These are phyloP conservation scores for Erigeron canadensis DNA, from an alignment of 129 eudicot genomes.

Conservation along the genomic window DNA sequence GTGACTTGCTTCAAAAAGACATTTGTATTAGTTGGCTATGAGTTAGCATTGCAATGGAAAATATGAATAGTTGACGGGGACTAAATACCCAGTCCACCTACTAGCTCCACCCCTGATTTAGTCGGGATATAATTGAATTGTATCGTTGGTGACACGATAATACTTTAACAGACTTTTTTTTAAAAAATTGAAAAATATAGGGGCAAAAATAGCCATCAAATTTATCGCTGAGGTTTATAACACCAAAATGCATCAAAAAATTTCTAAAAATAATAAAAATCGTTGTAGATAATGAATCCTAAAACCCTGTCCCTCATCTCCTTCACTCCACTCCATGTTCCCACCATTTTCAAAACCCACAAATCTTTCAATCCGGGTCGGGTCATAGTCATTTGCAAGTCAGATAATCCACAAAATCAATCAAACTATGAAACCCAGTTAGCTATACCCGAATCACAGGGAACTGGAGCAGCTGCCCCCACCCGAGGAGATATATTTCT, in stretches of 20 bases:
- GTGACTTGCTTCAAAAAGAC: too few relatives aligned
- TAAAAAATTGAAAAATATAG: too few relatives aligned
- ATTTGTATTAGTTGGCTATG: too few relatives aligned
- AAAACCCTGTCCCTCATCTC: slow-evolving; percentile 59
- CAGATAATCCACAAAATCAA: slow-evolving; percentile 25
- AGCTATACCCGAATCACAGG: slow-evolving; percentile 49
- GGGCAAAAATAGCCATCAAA: not conserved
- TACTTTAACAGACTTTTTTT: too few relatives aligned
- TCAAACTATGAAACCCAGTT: slow-evolving; percentile 21
- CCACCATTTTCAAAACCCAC: slow-evolving; percentile 32
- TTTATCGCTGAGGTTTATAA: slow-evolving; percentile 6
- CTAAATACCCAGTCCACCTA: too few relatives aligned
- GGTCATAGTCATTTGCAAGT: slow-evolving; percentile 42
- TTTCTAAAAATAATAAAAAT: not conserved
- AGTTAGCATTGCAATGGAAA: too few relatives aligned
- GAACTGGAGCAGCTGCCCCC: slow-evolving; percentile 81
- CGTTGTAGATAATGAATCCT: slow-evolving; percentile 50
- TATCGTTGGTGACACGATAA: too few relatives aligned
- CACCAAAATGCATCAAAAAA: slow-evolving; percentile 1
- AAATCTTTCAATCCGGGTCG: slow-evolving; percentile 39
- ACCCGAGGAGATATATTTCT: slow-evolving; percentile 80
- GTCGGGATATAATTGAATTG: too few relatives aligned
- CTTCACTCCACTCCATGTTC: slow-evolving; percentile 37
- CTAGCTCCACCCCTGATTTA: too few relatives aligned
- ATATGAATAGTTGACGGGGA: too few relatives aligned